phyloP scores from a whole-genome alignment of 2,329 filamentous ascomycete species.

The Ilyonectria sp. region DNA sequence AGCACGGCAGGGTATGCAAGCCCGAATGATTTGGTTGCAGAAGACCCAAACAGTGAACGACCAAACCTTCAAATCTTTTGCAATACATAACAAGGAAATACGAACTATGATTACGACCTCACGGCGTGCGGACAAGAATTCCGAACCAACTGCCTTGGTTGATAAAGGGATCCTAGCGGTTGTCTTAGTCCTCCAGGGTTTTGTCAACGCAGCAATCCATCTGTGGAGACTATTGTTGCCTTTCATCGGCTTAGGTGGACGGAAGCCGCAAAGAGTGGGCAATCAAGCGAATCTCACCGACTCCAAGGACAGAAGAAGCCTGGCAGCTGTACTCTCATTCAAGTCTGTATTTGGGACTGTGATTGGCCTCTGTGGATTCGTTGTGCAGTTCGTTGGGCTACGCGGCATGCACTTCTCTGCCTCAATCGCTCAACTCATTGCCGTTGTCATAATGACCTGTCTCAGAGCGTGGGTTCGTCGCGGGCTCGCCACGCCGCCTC shows the following conservation, averaged over 20 bases:
- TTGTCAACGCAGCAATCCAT: too few relatives aligned
- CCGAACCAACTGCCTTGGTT: not conserved
- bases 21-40: not conserved
- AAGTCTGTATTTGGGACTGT: constrained; percentile 23
- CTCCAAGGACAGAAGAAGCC: not conserved
- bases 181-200: too few relatives aligned
- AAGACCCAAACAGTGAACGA: not conserved
- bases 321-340: not conserved
- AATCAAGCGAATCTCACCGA: too few relatives aligned
- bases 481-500: not conserved
- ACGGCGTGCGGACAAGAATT: not conserved
- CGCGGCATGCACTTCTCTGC: constrained; percentile 47
- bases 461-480: constrained; percentile 47
- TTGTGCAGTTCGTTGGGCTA: constrained; percentile 49
- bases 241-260: too few relatives aligned
- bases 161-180: not conserved
- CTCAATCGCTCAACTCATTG: constrained; percentile 44
- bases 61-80: not conserved
- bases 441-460: constrained; percentile 43
- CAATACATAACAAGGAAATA: not conserved
- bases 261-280: too few relatives aligned
- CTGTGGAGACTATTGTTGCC: too few relatives aligned
- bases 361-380: constrained; percentile 44
- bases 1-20: too few relatives aligned
- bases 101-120: not conserved